Evolutionary conservation across 2,329 filamentous ascomycete genomes (phyloP).

Genomic region (Talaromyces verruculosus): DNA sequence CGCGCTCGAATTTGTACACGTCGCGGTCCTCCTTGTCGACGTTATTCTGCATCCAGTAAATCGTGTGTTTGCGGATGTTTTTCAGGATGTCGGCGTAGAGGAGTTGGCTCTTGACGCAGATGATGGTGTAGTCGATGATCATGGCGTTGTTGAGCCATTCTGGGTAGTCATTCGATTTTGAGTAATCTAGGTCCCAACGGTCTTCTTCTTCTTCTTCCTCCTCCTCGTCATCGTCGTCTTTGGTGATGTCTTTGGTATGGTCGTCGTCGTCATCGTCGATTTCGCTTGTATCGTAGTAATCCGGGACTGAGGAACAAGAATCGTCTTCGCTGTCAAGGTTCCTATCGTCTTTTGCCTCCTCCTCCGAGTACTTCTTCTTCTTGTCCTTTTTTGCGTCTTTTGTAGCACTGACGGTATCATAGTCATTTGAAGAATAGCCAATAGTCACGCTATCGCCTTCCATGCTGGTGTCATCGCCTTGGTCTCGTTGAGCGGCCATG

Average conservation of each 20-base stretch:
- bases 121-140: not conserved
- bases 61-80: not conserved
- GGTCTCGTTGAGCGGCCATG: not conserved
- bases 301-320: not conserved
- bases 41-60: not conserved
- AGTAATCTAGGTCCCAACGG: not conserved
- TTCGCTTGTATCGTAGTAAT: not conserved
- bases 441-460: not conserved
- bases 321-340: not conserved
- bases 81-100: not conserved
- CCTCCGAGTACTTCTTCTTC: not conserved
- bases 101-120: not conserved
- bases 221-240: not conserved
- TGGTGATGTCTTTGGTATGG: not conserved
- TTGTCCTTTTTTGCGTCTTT: not conserved
- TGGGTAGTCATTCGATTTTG: not conserved
- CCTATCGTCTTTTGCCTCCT: not conserved
- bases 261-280: not conserved
- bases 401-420: not conserved
- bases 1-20: not conserved
- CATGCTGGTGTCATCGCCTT: not conserved
- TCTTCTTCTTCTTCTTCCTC: not conserved
- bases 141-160: not conserved
- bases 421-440: not conserved
- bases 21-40: not conserved